Conservation (phyloP, 1,284 basidiomycete genomes). For the Pseudozyma thailandica region DNA sequence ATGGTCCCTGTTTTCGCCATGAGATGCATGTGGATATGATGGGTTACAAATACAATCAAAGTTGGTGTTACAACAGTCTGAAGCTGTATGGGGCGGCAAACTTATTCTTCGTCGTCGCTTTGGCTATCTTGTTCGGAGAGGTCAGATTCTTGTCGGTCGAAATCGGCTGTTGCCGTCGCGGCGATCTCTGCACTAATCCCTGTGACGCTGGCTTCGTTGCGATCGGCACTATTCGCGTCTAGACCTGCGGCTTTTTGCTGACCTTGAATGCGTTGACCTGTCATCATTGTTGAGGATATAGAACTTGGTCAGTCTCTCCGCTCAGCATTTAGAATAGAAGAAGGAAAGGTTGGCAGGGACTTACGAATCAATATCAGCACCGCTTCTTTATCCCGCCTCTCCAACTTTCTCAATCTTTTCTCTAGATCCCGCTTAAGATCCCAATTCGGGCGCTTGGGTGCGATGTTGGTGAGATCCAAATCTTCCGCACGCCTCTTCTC, state of each 20-base stretch:
- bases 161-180: slow-evolving; percentile 31
- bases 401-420: slow-evolving; percentile 86
- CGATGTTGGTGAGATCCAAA: slow-evolving; percentile 93
- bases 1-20: no score
- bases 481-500: slow-evolving; percentile 85
- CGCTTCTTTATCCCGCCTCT: slow-evolving; percentile 88
- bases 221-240: slow-evolving; percentile 12
- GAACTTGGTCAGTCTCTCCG: neutral
- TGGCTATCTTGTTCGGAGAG: slow-evolving; percentile 11
- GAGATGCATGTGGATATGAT: no score
- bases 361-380: slow-evolving; percentile 89
- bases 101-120: slow-evolving; percentile 13
- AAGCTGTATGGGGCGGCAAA: neutral
- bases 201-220: slow-evolving; percentile 18
- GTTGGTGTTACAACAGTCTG: slow-evolving; percentile 3
- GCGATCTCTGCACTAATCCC: slow-evolving; percentile 37
- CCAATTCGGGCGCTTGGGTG: slow-evolving; percentile 95
- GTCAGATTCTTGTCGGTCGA: slow-evolving; percentile 1
- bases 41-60: slow-evolving; percentile 15
- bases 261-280: slow-evolving; percentile 37
- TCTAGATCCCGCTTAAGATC: slow-evolving; percentile 94
- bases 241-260: slow-evolving; percentile 37
- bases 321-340: neutral
- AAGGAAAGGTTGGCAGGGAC: slow-evolving; percentile 21
- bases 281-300: neutral